These are phyloP conservation scores for Rhizoclosmatium sp. DNA, from an alignment of 192 early-diverging fungal genomes.

Conservation along the genomic window DNA sequence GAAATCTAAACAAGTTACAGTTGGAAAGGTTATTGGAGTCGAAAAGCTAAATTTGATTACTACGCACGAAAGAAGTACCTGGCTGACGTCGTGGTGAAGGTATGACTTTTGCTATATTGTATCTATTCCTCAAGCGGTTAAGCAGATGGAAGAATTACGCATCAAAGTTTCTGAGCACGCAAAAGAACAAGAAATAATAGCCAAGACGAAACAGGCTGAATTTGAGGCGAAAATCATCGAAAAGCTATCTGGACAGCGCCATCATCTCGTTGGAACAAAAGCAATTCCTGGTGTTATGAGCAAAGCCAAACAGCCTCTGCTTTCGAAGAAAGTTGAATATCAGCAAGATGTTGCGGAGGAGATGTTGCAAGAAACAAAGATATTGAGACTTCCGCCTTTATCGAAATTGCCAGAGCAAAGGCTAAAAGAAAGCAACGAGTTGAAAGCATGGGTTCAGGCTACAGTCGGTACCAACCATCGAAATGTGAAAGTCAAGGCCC, in stretches of 20 bases:
- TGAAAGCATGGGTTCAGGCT: constrained; percentile 45
- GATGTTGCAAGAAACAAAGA: constrained; percentile 8
- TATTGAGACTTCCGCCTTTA: constrained; percentile 35
- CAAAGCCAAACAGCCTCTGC: neutral
- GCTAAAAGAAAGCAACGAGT: constrained; percentile 43
- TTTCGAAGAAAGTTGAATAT: neutral
- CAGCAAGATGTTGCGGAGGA: neutral
- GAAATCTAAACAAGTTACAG: constrained; percentile 26
- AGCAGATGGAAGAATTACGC: constrained; percentile 47
- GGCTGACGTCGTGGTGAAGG: constrained; percentile 7
- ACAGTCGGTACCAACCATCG: constrained; percentile 43
- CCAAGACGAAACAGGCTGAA: neutral
- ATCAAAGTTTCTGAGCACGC: constrained; percentile 28
- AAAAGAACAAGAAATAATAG: constrained; percentile 20
- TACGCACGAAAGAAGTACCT: constrained; percentile 51
- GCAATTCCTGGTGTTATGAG: constrained; percentile 53
- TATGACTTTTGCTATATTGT: neutral
- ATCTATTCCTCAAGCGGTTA: neutral
- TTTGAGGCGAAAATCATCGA: constrained; percentile 25
- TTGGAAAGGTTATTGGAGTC: constrained; percentile 52
- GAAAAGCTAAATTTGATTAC: constrained; percentile 55
- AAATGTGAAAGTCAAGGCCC: constrained; percentile 27
- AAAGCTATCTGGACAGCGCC: constrained; percentile 41
- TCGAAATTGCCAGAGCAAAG: constrained; percentile 44
- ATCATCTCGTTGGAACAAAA: constrained; percentile 58